Evolutionary conservation across 1,284 basidiomycete species (phyloP).

Genomic region (Lentinus polychrous): DNA sequence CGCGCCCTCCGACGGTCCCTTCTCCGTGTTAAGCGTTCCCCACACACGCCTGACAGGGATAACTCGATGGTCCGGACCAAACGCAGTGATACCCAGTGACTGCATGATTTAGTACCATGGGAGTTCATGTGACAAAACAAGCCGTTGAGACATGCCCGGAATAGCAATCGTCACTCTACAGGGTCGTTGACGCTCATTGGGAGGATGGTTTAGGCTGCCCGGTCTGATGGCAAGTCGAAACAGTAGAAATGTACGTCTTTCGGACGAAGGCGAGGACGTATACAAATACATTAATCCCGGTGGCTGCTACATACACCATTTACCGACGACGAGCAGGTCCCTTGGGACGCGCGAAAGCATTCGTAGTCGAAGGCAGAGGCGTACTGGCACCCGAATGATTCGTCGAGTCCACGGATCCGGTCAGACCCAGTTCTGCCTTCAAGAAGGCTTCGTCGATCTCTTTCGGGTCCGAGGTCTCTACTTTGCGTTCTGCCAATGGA

Average conservation of each 20-base stretch:
- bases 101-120: too few relatives aligned
- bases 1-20: too few relatives aligned
- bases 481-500: conserved; percentile 46
- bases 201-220: too few relatives aligned
- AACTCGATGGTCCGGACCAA: too few relatives aligned
- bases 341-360: conserved; percentile 53
- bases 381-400: too few relatives aligned
- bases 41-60: too few relatives aligned
- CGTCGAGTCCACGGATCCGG: not conserved
- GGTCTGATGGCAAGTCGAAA: not conserved
- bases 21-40: too few relatives aligned
- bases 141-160: too few relatives aligned
- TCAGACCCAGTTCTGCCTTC: conserved; percentile 42
- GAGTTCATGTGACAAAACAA: too few relatives aligned
- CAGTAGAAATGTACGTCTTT: not conserved
- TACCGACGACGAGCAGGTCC: conserved; percentile 44
- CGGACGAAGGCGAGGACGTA: not conserved
- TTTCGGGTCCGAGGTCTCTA: conserved; percentile 77
- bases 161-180: too few relatives aligned
- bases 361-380: conserved; percentile 9
- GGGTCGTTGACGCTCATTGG: too few relatives aligned
- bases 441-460: conserved; percentile 67
- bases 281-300: not conserved
- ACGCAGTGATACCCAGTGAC: too few relatives aligned
- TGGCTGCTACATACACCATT: conserved; percentile 5